Evolutionary conservation across 805 yeast species (phyloP).

Genomic region (Candida maltosa): DNA sequence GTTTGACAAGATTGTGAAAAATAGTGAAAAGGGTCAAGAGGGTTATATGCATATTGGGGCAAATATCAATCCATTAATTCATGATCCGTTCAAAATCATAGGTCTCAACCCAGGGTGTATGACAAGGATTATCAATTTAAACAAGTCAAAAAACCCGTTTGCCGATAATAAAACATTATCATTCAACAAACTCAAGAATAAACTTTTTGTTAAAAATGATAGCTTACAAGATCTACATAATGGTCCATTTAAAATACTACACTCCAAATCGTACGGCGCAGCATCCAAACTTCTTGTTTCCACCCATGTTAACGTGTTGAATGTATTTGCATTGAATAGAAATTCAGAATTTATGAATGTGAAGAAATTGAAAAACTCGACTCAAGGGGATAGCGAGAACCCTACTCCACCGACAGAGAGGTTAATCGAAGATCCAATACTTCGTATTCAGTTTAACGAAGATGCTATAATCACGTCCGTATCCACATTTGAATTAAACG

Average conservation of each 20-base stretch:
- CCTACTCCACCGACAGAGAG: slow-evolving; percentile 7
- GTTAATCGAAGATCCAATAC: slow-evolving; percentile 42
- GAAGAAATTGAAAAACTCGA: slow-evolving; percentile 10
- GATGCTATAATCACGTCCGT: slow-evolving; percentile 38
- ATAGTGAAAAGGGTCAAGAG: slow-evolving; percentile 34
- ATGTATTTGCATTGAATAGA: slow-evolving; percentile 38
- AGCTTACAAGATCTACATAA: too few relatives aligned
- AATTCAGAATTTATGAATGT: slow-evolving; percentile 21
- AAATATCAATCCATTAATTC: slow-evolving; percentile 46
- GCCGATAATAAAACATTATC: slow-evolving; percentile 20
- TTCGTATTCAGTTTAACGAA: slow-evolving; percentile 37
- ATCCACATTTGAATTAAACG: slow-evolving; percentile 22
- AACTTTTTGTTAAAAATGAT: not conserved
- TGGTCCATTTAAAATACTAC: slow-evolving; percentile 3
- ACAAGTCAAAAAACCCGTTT: slow-evolving; percentile 5
- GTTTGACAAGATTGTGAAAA: slow-evolving; percentile 32
- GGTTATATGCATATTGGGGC: slow-evolving; percentile 52
- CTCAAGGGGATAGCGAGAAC: too few relatives aligned
- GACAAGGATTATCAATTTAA: slow-evolving; percentile 16
- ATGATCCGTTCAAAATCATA: slow-evolving; percentile 52
- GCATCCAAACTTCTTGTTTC: slow-evolving; percentile 38
- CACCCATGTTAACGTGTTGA: slow-evolving; percentile 49
- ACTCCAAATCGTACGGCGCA: slow-evolving; percentile 2
- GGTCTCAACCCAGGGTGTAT: slow-evolving; percentile 57
- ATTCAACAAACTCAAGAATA: slow-evolving; percentile 30